Evolutionary conservation across 352 stramenopile genomes (phyloP).

Genomic region (Pythium angustatum): DNA sequence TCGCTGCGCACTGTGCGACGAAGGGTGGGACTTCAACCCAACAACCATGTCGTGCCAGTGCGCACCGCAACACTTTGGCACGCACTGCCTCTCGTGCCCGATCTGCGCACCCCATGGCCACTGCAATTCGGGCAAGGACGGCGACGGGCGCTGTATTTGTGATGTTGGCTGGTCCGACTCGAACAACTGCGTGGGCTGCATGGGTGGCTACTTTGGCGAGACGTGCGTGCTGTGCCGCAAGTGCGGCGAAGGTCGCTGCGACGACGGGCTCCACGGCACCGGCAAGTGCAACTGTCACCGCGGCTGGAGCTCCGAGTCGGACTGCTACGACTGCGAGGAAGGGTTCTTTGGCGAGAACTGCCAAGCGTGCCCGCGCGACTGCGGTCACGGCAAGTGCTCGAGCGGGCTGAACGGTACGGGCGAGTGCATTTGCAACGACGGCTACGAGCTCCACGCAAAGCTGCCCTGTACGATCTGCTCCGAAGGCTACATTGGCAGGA

Average conservation of each 20-base stretch:
- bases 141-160: slow-evolving; percentile 84
- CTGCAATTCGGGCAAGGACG: slow-evolving; percentile 80
- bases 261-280: slow-evolving; percentile 73
- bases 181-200: slow-evolving; percentile 88
- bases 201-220: slow-evolving; percentile 78
- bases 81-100: slow-evolving; percentile 77
- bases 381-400: slow-evolving; percentile 70
- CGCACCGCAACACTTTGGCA: slow-evolving; percentile 76
- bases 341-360: slow-evolving; percentile 84
- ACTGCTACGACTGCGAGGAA: slow-evolving; percentile 85
- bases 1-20: slow-evolving; percentile 75
- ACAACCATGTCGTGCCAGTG: slow-evolving; percentile 88
- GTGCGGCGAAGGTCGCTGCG: slow-evolving; percentile 77
- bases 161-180: slow-evolving; percentile 85
- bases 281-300: slow-evolving; percentile 83
- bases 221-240: slow-evolving; percentile 72
- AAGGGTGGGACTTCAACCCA: slow-evolving; percentile 88
- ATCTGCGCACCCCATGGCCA: slow-evolving; percentile 85
- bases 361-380: slow-evolving; percentile 62
- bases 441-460: slow-evolving; percentile 64
- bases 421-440: slow-evolving; percentile 73
- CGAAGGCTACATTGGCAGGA: slow-evolving; percentile 74
- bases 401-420: slow-evolving; percentile 80
- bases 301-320: slow-evolving; percentile 68
- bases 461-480: slow-evolving; percentile 71